These are phyloP conservation scores for Pythium insidiosum DNA, from an alignment of 352 stramenopile genomes.

Conservation along the genomic window DNA sequence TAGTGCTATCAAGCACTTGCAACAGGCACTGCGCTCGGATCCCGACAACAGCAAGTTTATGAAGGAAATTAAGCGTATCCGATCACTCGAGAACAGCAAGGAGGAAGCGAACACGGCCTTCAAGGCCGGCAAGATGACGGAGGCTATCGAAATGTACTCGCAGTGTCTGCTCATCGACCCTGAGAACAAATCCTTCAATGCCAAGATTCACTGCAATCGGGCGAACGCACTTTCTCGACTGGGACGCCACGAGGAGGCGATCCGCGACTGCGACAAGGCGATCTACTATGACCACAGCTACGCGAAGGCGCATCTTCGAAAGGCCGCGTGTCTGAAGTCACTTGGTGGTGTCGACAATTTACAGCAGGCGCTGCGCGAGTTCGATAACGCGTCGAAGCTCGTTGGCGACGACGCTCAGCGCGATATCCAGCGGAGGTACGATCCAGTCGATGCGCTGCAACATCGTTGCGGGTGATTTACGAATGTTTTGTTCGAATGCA, in stretches of 20 bases:
- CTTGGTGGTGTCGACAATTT: constrained; percentile 84
- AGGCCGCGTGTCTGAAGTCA: constrained; percentile 68
- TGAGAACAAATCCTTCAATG: constrained; percentile 88
- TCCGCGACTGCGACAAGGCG: constrained; percentile 85
- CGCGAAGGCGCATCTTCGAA: constrained; percentile 84
- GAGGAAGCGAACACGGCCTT: constrained; percentile 88
- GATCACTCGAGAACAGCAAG: constrained; percentile 80
- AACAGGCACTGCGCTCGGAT: constrained; percentile 85
- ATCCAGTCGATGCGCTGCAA: too few relatives aligned
- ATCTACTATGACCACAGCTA: constrained; percentile 90
- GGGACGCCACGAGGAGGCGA: constrained; percentile 76
- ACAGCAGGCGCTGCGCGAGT: constrained; percentile 86
- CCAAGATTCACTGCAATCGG: constrained; percentile 92
- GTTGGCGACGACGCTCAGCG: constrained; percentile 71
- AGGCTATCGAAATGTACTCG: constrained; percentile 86
- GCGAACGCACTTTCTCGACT: constrained; percentile 83
- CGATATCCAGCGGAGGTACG: constrained; percentile 57
- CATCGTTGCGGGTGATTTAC: too few relatives aligned
- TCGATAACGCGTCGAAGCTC: constrained; percentile 85
- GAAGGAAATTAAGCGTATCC: constrained; percentile 86
- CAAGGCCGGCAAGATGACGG: constrained; percentile 66
- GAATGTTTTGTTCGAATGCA: constrained; percentile 6
- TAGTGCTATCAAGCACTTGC: constrained; percentile 90
- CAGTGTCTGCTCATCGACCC: constrained; percentile 84
- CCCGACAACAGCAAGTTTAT: constrained; percentile 86